phyloP scores from a whole-genome alignment of 116 monocot species.

The Trichopus zeylanicus region DNA sequence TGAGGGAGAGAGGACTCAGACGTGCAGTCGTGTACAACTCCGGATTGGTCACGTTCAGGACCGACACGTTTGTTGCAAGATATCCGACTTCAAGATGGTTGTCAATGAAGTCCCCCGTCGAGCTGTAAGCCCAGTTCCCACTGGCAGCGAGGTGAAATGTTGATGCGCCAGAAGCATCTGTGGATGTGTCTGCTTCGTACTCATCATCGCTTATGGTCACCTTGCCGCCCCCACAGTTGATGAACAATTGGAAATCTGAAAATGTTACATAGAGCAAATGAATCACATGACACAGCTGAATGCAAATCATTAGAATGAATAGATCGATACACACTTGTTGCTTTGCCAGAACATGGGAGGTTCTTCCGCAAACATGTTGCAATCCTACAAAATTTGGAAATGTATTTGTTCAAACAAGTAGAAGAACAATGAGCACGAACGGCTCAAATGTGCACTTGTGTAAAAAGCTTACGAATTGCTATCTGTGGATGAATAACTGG shows the following conservation, averaged over 20 bases:
- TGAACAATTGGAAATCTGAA: constrained; percentile 62
- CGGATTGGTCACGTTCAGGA: constrained; percentile 27
- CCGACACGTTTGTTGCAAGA: constrained; percentile 31
- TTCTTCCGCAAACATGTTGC: constrained; percentile 36
- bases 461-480: constrained; percentile 29
- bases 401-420: not conserved
- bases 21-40: constrained; percentile 57
- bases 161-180: constrained; percentile 23
- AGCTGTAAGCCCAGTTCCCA: constrained; percentile 72
- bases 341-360: constrained; percentile 30
- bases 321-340: constrained; percentile 47
- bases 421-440: not conserved
- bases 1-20: constrained; percentile 58
- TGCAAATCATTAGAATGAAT: too few relatives aligned
- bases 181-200: constrained; percentile 49
- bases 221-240: constrained; percentile 73
- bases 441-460: not conserved
- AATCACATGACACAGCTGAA: too few relatives aligned
- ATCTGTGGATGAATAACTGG: constrained; percentile 52
- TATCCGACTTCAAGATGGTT: constrained; percentile 21
- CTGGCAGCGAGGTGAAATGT: constrained; percentile 17
- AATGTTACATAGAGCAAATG: not conserved
- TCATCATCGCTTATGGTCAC: constrained; percentile 25
- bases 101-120: constrained; percentile 53
- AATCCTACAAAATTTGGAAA: constrained; percentile 23